Evolutionary conservation across 1,139 yeast genomes (phyloP).

Genomic region (Candida buenavistaensis): DNA sequence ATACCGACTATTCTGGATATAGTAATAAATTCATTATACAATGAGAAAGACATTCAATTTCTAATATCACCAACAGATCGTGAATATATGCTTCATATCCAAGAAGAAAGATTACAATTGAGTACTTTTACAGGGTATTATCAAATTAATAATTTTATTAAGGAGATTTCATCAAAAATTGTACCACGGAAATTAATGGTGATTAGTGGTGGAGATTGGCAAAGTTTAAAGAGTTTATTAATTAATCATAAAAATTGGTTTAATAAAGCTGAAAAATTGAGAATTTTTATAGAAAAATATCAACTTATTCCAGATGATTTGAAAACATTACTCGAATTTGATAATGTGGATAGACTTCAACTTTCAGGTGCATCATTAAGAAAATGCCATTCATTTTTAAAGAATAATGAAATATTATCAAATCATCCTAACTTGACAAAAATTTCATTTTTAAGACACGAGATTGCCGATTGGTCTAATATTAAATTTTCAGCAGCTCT

Average conservation of each 20-base stretch:
- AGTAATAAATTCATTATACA: constrained; percentile 27
- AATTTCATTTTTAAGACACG: constrained; percentile 35
- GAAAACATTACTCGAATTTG: constrained; percentile 21
- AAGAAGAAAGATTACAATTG: constrained; percentile 17
- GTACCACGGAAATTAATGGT: constrained; percentile 28
- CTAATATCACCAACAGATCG: constrained; percentile 31
- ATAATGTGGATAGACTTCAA: constrained; percentile 32
- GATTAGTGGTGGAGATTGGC: constrained; percentile 35
- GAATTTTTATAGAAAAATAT: constrained; percentile 29
- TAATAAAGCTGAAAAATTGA: constrained; percentile 17
- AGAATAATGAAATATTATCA: constrained; percentile 11
- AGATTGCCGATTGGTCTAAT: constrained; percentile 28
- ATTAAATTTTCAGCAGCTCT: constrained; percentile 25
- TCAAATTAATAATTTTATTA: constrained; percentile 29
- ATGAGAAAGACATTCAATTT: constrained; percentile 31
- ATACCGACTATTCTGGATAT: constrained; percentile 19
- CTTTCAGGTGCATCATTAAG: constrained; percentile 25
- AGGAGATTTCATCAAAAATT: constrained; percentile 24
- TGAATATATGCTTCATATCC: constrained; percentile 25
- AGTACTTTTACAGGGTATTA: constrained; percentile 29
- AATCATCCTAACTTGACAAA: constrained; percentile 20
- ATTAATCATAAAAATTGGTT: constrained; percentile 20
- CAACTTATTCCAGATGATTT: constrained; percentile 23
- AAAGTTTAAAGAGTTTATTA: constrained; percentile 27
- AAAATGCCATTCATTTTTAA: constrained; percentile 10